Evolutionary conservation across 306 rosid species (phyloP).

Genomic region (Malus orientalis): DNA sequence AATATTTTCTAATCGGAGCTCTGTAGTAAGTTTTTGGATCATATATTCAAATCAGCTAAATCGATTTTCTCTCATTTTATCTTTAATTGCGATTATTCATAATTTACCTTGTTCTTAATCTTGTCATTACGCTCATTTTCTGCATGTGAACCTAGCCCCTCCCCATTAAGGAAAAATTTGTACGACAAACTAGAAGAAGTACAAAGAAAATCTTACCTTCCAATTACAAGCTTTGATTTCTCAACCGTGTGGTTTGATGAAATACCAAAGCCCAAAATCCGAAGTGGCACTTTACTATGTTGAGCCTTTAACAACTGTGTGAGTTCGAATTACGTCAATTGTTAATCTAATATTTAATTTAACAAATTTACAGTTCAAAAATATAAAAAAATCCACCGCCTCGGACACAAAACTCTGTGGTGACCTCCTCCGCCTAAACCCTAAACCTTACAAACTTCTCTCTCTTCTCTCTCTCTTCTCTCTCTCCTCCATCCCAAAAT

Average conservation of each 20-base stretch:
- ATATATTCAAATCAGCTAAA: too few species aligned
- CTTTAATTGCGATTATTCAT: fast-evolving
- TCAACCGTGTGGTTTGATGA: neutral
- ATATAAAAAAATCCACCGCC: neutral
- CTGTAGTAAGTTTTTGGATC: fast-evolving
- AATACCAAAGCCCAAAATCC: neutral
- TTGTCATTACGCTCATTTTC: too few species aligned
- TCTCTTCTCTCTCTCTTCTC: neutral
- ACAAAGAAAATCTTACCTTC: too few species aligned
- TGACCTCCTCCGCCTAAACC: neutral
- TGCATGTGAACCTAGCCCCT: too few species aligned
- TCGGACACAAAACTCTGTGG: neutral
- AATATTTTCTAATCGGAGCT: fast-evolving
- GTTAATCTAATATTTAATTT: too few species aligned
- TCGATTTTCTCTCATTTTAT: fast-evolving
- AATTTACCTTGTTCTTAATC: too few species aligned
- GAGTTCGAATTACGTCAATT: fast-evolving
- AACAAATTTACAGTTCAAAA: too few species aligned
- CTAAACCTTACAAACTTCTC: neutral
- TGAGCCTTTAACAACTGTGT: fast-evolving
- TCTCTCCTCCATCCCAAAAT: neutral
- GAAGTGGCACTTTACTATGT: too few species aligned
- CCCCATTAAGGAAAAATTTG: too few species aligned
- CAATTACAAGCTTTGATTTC: too few species aligned
- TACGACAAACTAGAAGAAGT: too few species aligned